Percentiles rank a stretch among this genome's conserved stretches.
These are phyloP conservation scores for Pisolithus sp. DNA, from an alignment of 768 basidiomycete genomes.

Conservation along the genomic window DNA sequence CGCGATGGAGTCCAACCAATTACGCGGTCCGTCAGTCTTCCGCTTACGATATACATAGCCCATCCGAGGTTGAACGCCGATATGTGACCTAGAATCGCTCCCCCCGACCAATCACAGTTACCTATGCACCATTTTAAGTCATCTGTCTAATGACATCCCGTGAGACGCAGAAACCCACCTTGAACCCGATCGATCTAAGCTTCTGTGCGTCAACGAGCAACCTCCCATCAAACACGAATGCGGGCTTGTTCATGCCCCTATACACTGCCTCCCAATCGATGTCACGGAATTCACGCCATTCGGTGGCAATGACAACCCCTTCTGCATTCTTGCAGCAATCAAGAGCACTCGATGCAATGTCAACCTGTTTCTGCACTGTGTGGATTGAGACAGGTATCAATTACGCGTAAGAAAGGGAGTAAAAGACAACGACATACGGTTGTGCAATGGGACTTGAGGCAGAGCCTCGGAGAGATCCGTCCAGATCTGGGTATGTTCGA, in stretches of 20 bases:
- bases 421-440: constrained; percentile 43
- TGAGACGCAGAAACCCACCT: constrained; percentile 34
- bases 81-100: constrained; percentile 28
- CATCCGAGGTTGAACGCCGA: too few relatives aligned
- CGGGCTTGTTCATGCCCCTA: constrained; percentile 91
- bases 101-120: constrained; percentile 55
- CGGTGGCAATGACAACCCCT: constrained; percentile 93
- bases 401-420: not conserved
- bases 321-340: constrained; percentile 88
- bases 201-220: constrained; percentile 77
- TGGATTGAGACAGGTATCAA: too few relatives aligned
- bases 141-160: not conserved
- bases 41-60: too few relatives aligned
- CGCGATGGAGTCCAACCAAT: too few relatives aligned
- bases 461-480: constrained; percentile 62
- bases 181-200: constrained; percentile 86
- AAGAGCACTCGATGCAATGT: constrained; percentile 65
- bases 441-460: constrained; percentile 55
- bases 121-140: constrained; percentile 28
- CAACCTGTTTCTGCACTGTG: constrained; percentile 84
- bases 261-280: constrained; percentile 91
- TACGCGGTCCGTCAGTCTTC: too few relatives aligned
- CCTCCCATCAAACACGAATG: constrained; percentile 93
- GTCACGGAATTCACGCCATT: constrained; percentile 94
- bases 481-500: constrained; percentile 85